Percentiles rank a stretch among this genome's conserved stretches.
phyloP scores from a whole-genome alignment of 345 rosid genomes.

The Combretum micranthum region DNA sequence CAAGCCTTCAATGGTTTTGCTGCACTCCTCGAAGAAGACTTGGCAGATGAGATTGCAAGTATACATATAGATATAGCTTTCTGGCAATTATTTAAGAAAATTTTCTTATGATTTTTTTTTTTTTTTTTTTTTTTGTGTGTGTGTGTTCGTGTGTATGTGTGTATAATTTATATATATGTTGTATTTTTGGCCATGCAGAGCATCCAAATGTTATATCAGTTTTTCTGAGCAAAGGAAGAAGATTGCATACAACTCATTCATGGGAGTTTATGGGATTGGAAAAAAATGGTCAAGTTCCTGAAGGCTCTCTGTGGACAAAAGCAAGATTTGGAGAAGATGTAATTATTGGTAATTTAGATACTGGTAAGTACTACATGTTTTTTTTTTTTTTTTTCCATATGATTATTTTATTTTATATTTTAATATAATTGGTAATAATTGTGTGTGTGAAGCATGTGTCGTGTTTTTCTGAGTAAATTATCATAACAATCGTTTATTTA shows the following conservation, averaged over 20 bases:
- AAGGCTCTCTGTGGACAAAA: constrained; percentile 19
- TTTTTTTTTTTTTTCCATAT: not conserved
- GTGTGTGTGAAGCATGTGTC: too few species aligned
- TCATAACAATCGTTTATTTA: too few species aligned
- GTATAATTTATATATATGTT: constrained; percentile 31
- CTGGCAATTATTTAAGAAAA: not conserved
- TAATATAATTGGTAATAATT: not conserved
- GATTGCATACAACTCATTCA: constrained; percentile 27
- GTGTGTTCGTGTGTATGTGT: constrained; percentile 22
- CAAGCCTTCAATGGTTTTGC: constrained; percentile 62
- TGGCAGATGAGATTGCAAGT: constrained; percentile 54
- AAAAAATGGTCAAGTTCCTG: constrained; percentile 9
- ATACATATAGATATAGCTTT: too few species aligned
- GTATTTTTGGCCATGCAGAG: constrained; percentile 13
- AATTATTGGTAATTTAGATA: constrained; percentile 35
- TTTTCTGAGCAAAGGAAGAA: constrained; percentile 17
- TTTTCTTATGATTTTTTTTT: too few species aligned
- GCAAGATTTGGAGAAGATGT: constrained; percentile 32
- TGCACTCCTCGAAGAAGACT: constrained; percentile 45
- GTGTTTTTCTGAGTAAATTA: too few species aligned
- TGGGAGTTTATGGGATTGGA: constrained; percentile 29
- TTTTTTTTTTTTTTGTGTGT: too few species aligned
- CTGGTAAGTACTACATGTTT: constrained; percentile 15
- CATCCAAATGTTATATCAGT: constrained; percentile 29
- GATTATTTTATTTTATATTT: not conserved